Evolutionary conservation across 495 filamentous ascomycete species (phyloP).

Genomic region (Hypomontagnella monticulosa): DNA sequence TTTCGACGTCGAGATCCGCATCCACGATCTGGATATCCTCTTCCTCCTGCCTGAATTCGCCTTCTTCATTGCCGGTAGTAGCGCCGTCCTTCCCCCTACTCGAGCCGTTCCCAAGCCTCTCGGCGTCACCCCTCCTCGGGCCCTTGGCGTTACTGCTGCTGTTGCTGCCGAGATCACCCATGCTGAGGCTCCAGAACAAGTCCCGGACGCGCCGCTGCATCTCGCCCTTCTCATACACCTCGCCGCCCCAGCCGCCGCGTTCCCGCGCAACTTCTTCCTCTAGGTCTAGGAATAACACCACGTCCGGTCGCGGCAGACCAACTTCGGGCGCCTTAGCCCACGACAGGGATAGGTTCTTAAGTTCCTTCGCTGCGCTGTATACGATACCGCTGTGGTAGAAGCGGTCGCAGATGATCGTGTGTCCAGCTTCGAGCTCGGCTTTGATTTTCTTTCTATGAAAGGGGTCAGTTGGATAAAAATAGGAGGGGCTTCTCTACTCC

Average conservation of each 20-base stretch:
- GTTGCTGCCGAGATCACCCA: slow-evolving; percentile 55
- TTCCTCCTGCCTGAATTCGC: slow-evolving; percentile 58
- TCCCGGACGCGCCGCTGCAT: slow-evolving; percentile 84
- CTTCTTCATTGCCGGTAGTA: slow-evolving; percentile 41
- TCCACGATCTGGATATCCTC: slow-evolving; percentile 66
- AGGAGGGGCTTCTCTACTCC: background rate
- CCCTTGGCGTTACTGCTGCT: slow-evolving; percentile 18
- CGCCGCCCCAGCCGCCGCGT: slow-evolving; percentile 85
- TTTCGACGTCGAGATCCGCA: slow-evolving; percentile 60
- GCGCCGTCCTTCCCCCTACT: slow-evolving; percentile 16
- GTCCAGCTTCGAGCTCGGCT: slow-evolving; percentile 68
- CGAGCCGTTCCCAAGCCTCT: slow-evolving; percentile 41
- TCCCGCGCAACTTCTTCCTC: slow-evolving; percentile 73
- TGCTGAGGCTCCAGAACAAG: slow-evolving; percentile 69
- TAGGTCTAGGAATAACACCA: slow-evolving; percentile 87
- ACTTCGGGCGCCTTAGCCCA: slow-evolving; percentile 88
- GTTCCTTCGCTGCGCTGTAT: slow-evolving; percentile 92
- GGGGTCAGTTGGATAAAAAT: background rate
- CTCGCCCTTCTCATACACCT: slow-evolving; percentile 86
- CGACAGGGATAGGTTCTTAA: slow-evolving; percentile 70
- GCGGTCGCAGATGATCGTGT: slow-evolving; percentile 84
- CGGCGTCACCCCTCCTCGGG: slow-evolving; percentile 12
- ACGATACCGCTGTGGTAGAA: slow-evolving; percentile 95
- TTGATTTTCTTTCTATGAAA: slow-evolving; percentile 65
- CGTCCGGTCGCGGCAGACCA: slow-evolving; percentile 86